Percentiles rank a stretch among this genome's conserved stretches.
phyloP scores from a whole-genome alignment of 441 rosid genomes.

The Sinapis alba region DNA sequence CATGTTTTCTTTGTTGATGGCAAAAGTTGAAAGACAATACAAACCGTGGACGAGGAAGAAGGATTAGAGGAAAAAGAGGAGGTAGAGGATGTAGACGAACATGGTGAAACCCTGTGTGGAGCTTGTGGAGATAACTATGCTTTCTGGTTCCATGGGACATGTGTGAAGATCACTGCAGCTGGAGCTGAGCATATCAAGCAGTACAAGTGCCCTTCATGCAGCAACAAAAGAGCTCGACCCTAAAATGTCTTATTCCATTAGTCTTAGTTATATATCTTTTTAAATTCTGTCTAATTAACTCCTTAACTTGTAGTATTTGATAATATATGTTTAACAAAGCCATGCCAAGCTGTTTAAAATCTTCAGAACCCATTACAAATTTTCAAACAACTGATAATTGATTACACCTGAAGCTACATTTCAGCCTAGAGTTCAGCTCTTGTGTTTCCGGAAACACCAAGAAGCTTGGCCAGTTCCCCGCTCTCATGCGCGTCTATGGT shows the following conservation, averaged over 20 bases:
- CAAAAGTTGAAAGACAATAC: constrained; percentile 55
- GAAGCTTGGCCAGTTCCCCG: constrained; percentile 70
- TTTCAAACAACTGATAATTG: constrained; percentile 22
- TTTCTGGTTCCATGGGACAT: constrained; percentile 91
- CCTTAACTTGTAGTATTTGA: constrained; percentile 6
- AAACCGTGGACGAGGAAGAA: constrained; percentile 48
- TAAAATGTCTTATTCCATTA: constrained; percentile 14
- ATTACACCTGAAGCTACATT: constrained; percentile 18
- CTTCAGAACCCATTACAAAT: constrained; percentile 14
- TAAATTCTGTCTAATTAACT: not conserved
- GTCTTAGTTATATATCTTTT: not conserved
- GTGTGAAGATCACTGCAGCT: constrained; percentile 98
- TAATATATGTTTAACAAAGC: not conserved
- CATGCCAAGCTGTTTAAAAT: not conserved
- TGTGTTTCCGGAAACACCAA: constrained; percentile 45
- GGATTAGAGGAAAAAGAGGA: constrained; percentile 22
- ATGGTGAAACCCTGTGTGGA: constrained; percentile 88
- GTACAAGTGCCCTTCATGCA: constrained; percentile 93
- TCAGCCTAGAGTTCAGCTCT: constrained; percentile 50
- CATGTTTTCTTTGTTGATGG: no score
- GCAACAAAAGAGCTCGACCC: constrained; percentile 64
- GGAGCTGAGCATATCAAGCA: constrained; percentile 97
- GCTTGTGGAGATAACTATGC: constrained; percentile 94
- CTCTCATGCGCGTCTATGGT: constrained; percentile 70
- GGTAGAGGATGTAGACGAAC: constrained; percentile 83